Percentiles rank a stretch among this genome's conserved stretches.
phyloP scores from a whole-genome alignment of 257 asterid genomes.

The Forsythia viridissima region DNA sequence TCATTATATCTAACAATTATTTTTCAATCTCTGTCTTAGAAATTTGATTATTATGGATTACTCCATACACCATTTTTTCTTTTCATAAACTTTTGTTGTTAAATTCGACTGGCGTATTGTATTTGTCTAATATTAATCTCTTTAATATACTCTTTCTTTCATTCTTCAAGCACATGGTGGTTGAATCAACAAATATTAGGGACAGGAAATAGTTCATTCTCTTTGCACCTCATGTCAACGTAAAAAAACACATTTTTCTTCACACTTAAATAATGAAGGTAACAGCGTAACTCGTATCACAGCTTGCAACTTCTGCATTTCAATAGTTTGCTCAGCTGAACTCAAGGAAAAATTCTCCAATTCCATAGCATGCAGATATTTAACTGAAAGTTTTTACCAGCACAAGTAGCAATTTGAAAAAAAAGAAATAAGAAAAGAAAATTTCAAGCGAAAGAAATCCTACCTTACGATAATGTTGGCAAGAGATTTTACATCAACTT shows the following conservation, averaged over 20 bases:
- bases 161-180: too few species aligned
- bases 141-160: too few species aligned
- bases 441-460: conserved; percentile 18
- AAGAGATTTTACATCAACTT: conserved; percentile 75
- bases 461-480: conserved; percentile 71
- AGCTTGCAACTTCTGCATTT: conserved; percentile 65
- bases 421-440: conserved; percentile 10
- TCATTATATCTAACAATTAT: too few species aligned
- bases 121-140: too few species aligned
- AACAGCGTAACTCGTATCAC: conserved; percentile 45
- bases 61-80: too few species aligned
- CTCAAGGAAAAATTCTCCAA: conserved; percentile 57
- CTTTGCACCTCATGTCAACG: background rate
- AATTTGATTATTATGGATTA: too few species aligned
- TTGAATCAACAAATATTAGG: too few species aligned
- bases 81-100: too few species aligned
- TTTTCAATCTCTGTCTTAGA: too few species aligned
- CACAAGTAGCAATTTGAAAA: conserved; percentile 3
- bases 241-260: background rate
- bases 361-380: conserved; percentile 57
- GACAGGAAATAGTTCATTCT: too few species aligned
- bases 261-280: conserved; percentile 3
- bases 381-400: conserved; percentile 1
- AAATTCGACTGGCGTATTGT: too few species aligned
- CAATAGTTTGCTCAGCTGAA: conserved; percentile 67